Base-by-base conservation (phyloP, 2,329 filamentous ascomycete genomes). In the Arthroderma sp. region DNA sequence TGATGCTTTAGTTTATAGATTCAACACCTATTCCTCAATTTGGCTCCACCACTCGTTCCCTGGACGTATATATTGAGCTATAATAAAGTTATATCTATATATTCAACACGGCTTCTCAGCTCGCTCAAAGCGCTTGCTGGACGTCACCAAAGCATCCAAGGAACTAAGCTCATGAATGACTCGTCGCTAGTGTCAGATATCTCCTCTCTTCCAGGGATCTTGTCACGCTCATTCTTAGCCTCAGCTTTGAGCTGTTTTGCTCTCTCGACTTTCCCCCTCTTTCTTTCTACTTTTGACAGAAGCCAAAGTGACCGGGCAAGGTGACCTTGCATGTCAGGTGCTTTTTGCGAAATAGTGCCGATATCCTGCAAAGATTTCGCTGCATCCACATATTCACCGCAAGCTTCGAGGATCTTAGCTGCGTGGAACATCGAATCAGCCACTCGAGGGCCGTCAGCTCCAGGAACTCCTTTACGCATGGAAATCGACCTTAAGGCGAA, bases 391-490 rank as follows among this genome's bases (percentile, higher is more conserved):
- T 7, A 5, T 15, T 40, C 29, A 28, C 27, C 37, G 6, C 36
- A 29, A 15, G 36, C 43, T 15, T 40, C 31, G 27, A 33, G 33
- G 37, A 45, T 45, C 30, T 31, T 10, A 40, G 43, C 43, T 5
- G 37, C 37, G 4, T 5, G 27, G 22, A 40, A 45, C 38, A 45
- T 41, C 5, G 43, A 45, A 22, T 41, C 43, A 8, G 43, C 43
- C 11, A 45, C 43, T 4, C 43, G 36, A 32, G 43, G 38, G 22
- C 43, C 32, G 15, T 45, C 40, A 30, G 40, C 43, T 6, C 43
- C 43, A 33, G 49, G 39, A 31, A 47, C 43, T 29, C 44, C 47
- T 42, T 40, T 51, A 8, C 49, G 49, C 11, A 51, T 51, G 8
- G 37, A 41, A 43, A 51, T 47, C 11, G 47, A 38, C 34, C 44